Base-by-base conservation (phyloP, 495 filamentous ascomycete species). In the Chaetomium fimeti region DNA sequence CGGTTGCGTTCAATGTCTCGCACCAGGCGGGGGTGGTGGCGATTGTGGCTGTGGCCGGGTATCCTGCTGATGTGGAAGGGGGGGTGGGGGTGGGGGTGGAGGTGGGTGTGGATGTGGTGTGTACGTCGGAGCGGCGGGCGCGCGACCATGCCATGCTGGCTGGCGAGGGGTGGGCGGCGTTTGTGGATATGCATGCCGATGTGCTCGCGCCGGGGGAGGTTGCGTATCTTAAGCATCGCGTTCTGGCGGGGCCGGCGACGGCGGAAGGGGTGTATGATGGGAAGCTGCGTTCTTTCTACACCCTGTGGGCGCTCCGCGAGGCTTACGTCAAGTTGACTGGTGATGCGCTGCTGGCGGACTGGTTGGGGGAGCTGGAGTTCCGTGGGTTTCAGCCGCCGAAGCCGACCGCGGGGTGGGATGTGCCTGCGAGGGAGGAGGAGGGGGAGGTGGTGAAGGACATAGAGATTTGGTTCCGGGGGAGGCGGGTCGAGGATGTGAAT, bases 271-370 rank as follows among this genome's bases (percentile, higher is more conserved):
- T 67, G 2, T 45, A 66, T 4, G 76, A 78, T 54, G 74, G 61
- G 42, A 75, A 74, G 69, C 78, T 95, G 48, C 81, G 92, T 3
- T 78, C 86, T 6, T 97, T 97, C 74, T 96, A 94, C 70, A 86
- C 92, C 2, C 89, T 89, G 67, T 97, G 91, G 91, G 91, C 88
- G 60, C 80, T 94, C 60, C 90, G 94, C 68, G 92, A 97, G 77
- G 90, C 92, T 1, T 97, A 92, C 76, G 86, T 97, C 66, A 97
- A 97, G 83, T 85, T 97, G 84, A 91, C 90, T 11, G 92, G 92
- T 32, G 92, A 96, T 68, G 92, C 91, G 20, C 78, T 97, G 55
- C 77, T 96, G 40, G 92, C 92, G 4, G 79, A 82, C 3, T 96
- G 91, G 92, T 73, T 96, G 60, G 73, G 77, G 53, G 83, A 89